Conservation (phyloP, 2,329 filamentous ascomycete genomes). For the Sarocladium brachiariae region DNA sequence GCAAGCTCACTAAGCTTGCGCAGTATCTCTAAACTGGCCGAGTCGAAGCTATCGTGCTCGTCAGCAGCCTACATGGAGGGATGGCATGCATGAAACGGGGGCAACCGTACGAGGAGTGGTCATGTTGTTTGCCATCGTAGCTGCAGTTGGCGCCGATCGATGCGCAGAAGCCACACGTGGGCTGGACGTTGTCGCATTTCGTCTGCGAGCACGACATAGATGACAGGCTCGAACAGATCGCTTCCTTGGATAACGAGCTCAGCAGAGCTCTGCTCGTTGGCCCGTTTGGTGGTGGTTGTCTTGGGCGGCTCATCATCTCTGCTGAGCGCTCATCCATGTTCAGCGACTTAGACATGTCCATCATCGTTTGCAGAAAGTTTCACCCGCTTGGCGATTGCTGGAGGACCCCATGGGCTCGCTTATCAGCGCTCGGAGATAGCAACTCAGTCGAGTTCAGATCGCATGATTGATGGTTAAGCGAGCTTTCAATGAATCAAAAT, state of each 20-base stretch:
- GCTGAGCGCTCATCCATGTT: neutral
- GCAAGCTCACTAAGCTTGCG: constrained; percentile 18
- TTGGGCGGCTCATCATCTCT: neutral
- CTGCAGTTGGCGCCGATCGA: constrained; percentile 25
- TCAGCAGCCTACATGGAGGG: neutral
- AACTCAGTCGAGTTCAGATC: too few relatives aligned
- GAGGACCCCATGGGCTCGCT: neutral
- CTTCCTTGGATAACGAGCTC: constrained; percentile 23
- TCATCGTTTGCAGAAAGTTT: neutral
- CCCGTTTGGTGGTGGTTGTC: neutral
- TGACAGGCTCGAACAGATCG: constrained; percentile 28
- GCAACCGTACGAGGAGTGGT: constrained; percentile 19
- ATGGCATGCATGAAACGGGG: too few relatives aligned
- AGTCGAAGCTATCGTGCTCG: constrained; percentile 22
- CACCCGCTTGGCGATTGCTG: neutral
- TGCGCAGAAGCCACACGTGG: constrained; percentile 28
- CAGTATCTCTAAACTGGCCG: constrained; percentile 28
- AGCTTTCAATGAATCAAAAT: too few relatives aligned
- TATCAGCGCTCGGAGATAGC: too few relatives aligned
- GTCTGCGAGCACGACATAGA: constrained; percentile 28
- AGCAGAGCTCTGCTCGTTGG: constrained; percentile 10
- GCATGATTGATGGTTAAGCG: too few relatives aligned
- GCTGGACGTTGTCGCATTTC: constrained; percentile 31
- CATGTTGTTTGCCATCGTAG: constrained; percentile 21
- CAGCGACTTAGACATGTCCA: neutral